Evolutionary conservation across 2,329 filamentous ascomycete genomes (phyloP).

Genomic region (Teratosphaeria epicoccoides): DNA sequence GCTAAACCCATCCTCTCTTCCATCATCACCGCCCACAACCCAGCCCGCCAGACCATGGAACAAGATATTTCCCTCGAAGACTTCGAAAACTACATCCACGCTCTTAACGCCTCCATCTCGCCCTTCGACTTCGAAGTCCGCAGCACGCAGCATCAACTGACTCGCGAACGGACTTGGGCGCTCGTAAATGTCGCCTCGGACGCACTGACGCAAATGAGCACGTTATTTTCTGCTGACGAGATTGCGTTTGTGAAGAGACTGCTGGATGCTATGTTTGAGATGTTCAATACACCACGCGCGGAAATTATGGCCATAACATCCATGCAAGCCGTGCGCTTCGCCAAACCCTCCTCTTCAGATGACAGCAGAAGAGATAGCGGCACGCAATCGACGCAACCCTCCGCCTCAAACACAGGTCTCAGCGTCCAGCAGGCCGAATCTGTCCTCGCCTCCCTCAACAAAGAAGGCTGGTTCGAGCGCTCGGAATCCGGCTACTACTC

Average conservation of each 20-base stretch:
- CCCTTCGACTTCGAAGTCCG: conserved; percentile 83
- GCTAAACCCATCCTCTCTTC: conserved; percentile 63
- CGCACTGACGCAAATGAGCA: conserved; percentile 74
- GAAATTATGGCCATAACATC: conserved; percentile 75
- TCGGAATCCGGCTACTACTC: conserved; percentile 62
- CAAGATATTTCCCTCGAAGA: conserved; percentile 58
- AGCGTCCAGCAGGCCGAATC: conserved; percentile 68
- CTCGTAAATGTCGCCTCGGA: conserved; percentile 85
- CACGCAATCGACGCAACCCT: conserved; percentile 14
- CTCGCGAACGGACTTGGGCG: conserved; percentile 58
- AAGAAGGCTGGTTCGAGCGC: conserved; percentile 76
- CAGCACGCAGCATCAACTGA: conserved; percentile 56
- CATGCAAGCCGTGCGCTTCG: conserved; percentile 66
- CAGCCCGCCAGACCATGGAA: conserved; percentile 38
- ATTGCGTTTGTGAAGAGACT: conserved; percentile 81
- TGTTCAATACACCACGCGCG: conserved; percentile 65
- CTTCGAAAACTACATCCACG: conserved; percentile 57
- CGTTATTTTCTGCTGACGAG: conserved; percentile 68
- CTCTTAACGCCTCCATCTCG: conserved; percentile 61
- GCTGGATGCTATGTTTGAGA: conserved; percentile 85
- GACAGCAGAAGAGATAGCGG: not conserved
- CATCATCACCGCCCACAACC: conserved; percentile 54
- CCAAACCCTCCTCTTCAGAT: conserved; percentile 31
- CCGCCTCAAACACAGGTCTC: conserved; percentile 37
- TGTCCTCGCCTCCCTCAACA: conserved; percentile 57